phyloP scores from a whole-genome alignment of 768 basidiomycete species.

The Boletellus ananiceps region DNA sequence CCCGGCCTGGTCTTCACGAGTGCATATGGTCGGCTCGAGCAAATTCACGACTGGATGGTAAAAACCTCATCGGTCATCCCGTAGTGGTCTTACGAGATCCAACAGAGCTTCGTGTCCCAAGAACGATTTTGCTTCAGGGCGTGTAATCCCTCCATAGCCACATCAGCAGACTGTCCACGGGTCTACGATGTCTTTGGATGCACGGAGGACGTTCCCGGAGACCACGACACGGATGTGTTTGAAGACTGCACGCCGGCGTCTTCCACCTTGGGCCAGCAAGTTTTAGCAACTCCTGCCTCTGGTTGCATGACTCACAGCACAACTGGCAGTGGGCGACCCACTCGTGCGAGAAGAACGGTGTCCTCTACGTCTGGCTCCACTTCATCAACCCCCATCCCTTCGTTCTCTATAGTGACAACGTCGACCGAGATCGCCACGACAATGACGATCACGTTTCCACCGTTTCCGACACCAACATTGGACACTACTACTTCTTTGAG shows the following conservation, averaged over 20 bases:
- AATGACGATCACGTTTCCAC: slow-evolving; percentile 9
- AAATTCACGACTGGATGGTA: slow-evolving; percentile 74
- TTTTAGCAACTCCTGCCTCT: slow-evolving; percentile 53
- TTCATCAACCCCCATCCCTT: background rate
- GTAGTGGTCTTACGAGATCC: slow-evolving; percentile 9
- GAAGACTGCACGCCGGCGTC: slow-evolving; percentile 51
- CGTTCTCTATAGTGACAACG: slow-evolving; percentile 1
- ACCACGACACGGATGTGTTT: slow-evolving; percentile 42
- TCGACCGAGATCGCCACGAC: slow-evolving; percentile 5
- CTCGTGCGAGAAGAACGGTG: slow-evolving; percentile 29
- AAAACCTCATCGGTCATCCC: slow-evolving; percentile 7
- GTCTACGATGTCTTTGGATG: slow-evolving; percentile 57
- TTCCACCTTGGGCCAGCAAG: slow-evolving; percentile 65
- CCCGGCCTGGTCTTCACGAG: slow-evolving; percentile 71
- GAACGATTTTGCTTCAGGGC: slow-evolving; percentile 69
- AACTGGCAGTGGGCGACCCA: slow-evolving; percentile 42
- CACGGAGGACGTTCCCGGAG: slow-evolving; percentile 57
- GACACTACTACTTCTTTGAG: background rate
- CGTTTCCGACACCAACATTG: background rate
- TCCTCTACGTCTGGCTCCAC: slow-evolving; percentile 10
- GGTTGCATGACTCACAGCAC: slow-evolving; percentile 51
- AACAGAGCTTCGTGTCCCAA: slow-evolving; percentile 57
- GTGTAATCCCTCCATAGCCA: slow-evolving; percentile 49
- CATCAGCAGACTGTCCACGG: slow-evolving; percentile 56
- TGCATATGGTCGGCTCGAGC: slow-evolving; percentile 54